phyloP scores from a whole-genome alignment of 805 yeast genomes.

The Metschnikowia aberdeeniae region DNA sequence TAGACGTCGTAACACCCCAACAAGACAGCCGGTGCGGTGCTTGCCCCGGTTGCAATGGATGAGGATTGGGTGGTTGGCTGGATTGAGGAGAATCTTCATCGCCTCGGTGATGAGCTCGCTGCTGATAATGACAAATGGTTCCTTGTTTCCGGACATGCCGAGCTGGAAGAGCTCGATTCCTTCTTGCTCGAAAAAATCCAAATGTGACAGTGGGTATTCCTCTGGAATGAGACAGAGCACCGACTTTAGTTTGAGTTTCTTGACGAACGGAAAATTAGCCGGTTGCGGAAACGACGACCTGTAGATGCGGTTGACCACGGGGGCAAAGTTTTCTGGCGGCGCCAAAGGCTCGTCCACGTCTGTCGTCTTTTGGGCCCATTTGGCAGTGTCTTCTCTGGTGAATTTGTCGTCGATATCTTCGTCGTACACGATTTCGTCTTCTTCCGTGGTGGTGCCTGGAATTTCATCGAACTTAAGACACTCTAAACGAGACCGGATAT shows the following conservation, averaged over 20 bases:
- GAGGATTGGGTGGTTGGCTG: slow-evolving; percentile 84
- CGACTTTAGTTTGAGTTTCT: slow-evolving; percentile 60
- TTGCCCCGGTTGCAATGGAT: slow-evolving; percentile 97
- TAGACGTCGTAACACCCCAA: slow-evolving; percentile 84
- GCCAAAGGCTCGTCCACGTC: slow-evolving; percentile 25
- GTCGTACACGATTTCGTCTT: slow-evolving; percentile 26
- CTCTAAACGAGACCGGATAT: slow-evolving; percentile 31
- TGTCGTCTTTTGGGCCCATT: slow-evolving; percentile 11
- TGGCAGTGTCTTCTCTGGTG: slow-evolving; percentile 24
- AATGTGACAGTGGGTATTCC: slow-evolving; percentile 78
- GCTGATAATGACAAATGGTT: slow-evolving; percentile 78
- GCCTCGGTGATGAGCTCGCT: slow-evolving; percentile 73
- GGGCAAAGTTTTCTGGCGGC: slow-evolving; percentile 91
- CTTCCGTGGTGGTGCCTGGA: slow-evolving; percentile 28
- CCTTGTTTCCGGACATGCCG: slow-evolving; percentile 94
- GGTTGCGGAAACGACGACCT: slow-evolving; percentile 87
- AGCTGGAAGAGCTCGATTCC: slow-evolving; percentile 74
- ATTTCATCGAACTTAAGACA: slow-evolving; percentile 25
- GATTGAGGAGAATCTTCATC: slow-evolving; percentile 73
- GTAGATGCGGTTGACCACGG: slow-evolving; percentile 70
- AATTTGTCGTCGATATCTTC: slow-evolving; percentile 42
- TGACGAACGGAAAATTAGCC: slow-evolving; percentile 72
- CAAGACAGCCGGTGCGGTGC: slow-evolving; percentile 94
- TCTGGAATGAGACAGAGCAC: slow-evolving; percentile 87
- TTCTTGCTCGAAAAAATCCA: slow-evolving; percentile 55